phyloP scores from a whole-genome alignment of 805 yeast species.

The Candida xyloterini region DNA sequence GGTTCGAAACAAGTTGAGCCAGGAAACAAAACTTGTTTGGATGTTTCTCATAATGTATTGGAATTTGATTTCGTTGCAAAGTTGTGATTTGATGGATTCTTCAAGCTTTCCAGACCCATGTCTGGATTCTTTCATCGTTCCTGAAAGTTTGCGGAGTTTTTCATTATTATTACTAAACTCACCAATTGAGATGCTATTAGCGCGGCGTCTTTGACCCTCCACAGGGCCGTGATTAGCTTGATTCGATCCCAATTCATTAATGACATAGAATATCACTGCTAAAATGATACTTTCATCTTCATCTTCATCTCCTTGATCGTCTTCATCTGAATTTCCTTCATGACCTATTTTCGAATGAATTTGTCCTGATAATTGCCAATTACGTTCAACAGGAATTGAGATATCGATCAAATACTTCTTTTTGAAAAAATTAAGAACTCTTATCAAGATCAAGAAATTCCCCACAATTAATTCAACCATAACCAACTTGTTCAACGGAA shows the following conservation, averaged over 20 bases:
- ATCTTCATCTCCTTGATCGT: conserved; percentile 17
- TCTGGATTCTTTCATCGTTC: conserved; percentile 11
- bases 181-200: conserved; percentile 28
- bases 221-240: conserved; percentile 3
- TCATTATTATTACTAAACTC: conserved; percentile 30
- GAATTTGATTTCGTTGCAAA: conserved; percentile 25
- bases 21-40: conserved; percentile 24
- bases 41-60: conserved; percentile 27
- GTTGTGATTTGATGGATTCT: conserved; percentile 20
- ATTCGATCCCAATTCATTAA: conserved; percentile 28
- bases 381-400: conserved; percentile 21
- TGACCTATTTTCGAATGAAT: conserved; percentile 1
- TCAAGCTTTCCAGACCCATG: conserved; percentile 14
- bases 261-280: conserved; percentile 28
- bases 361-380: conserved; percentile 16
- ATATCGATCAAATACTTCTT: conserved; percentile 25
- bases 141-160: conserved; percentile 19
- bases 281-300: conserved; percentile 30
- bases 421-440: conserved; percentile 38
- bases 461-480: conserved; percentile 42
- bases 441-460: conserved; percentile 43
- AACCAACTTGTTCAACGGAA: conserved; percentile 33
- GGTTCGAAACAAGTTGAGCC: conserved; percentile 25
- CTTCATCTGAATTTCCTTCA: conserved; percentile 17
- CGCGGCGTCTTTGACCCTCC: conserved; percentile 14